Base-by-base conservation (phyloP, 1,284 basidiomycete genomes). In the Phaffia rhodozyma region DNA sequence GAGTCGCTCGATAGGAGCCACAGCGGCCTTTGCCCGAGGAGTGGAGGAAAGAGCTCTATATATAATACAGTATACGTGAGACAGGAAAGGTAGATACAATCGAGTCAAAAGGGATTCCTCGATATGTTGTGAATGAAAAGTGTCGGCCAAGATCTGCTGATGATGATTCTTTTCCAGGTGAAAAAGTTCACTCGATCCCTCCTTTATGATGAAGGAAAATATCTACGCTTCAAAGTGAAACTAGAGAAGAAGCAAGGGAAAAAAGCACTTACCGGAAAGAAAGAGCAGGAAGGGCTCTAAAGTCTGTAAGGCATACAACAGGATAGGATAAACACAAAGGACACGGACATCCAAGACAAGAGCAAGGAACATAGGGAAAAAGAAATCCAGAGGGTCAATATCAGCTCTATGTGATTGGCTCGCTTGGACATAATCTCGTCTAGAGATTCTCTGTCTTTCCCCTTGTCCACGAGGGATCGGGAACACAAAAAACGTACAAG, bases 1-100 rank as follows among this genome's bases (percentile, higher is more conserved):
- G 43, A 76, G 62, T 34, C 68, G 53, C 63, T 73, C 53, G 20
- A 75, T 75, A 18, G 57, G 30, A 27, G 53, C 51, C 9, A 53
- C 25, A 23, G 58, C 21, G 55, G 60, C 20, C 49, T 60, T 11
- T 7, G 64, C 27, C 3, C 63, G 63, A 11, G 58, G 30, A 47
- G 63, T 65, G 18, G 63, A 60, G 48, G 61, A 21, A 25, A 65
- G 54, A 32, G 63, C 53, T 52, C 63, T 65, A 48, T n/a, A 25
- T 6, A 5, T 21, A n/a, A 56, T 6, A 56, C 18, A 23, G 9
- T 13, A 23, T 29, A 9, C 3, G 5, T 18, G 23, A 32, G 13
- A 34, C 1, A 18, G 21, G 30, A 13, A 34, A 23, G 11, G 11
- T 2, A 56, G 9, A 34, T 1, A n/a, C 20, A 32, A 13, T 21